Evolutionary conservation across 2,329 filamentous ascomycete genomes (phyloP), one percentile per base, ranked within the genome.

Genomic region (Orbilia blumenaviensis): DNA sequence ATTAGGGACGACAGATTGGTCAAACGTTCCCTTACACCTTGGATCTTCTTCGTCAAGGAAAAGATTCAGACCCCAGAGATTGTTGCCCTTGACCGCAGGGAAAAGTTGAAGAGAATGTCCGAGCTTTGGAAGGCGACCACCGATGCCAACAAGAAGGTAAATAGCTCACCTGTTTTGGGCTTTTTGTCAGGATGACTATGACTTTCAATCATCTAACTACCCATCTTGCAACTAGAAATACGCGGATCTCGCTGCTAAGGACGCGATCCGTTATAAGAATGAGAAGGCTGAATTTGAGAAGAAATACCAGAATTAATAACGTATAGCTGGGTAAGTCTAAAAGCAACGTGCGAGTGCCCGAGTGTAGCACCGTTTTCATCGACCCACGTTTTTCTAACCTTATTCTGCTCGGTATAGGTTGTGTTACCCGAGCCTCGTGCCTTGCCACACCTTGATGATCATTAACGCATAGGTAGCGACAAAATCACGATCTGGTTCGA

Each of bases 201-300:
- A 9, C 18, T 67, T 38, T 21, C 5, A 5, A 29, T 27, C 16
- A 12, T 25, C 52, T 56, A 56, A 56, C 52, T 23, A 9, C 3
- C 42, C 46, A 7, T 44, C 29, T 38, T 18, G 16, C n/a, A 16
- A 32, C 5, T 76, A 76, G 72, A 76, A 76, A 76, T 76, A 64
- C 21, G 21, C n/a, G 1, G 72, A 76, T 18, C 48, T 69, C 23
- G 56, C 50, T 23, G 8, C 64, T 10, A 50, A 61, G 10, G 72
- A 76, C 25, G 46, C 42, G 14, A 10, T 16, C 14, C 72, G 72
- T 23, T 76, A 52, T 21, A 23, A 50, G 27, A 36, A 27, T 16
- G 72, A 76, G 58, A 76, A 68, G 48, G 48, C 41, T 4, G 72
- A 58, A 14, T 76, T 76, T 21, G 60, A 38, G 23, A 76, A 67